Conservation (phyloP, 106 monocot genomes). For the Xerophyta viscosa region DNA sequence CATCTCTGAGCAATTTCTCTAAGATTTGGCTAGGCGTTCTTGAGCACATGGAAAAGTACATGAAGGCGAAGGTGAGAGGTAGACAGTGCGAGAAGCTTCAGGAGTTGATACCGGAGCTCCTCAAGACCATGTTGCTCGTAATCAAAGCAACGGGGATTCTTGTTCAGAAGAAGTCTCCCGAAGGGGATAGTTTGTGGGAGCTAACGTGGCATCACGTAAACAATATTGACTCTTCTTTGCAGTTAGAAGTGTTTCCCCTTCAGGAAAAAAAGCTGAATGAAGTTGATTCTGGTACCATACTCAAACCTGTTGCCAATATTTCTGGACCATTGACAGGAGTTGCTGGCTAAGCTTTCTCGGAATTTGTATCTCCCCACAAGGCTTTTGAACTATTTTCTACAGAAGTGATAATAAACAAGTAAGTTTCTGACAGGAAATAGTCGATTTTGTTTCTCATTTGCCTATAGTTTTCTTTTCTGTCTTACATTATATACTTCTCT, state of each 20-base stretch:
- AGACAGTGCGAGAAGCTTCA: conserved; percentile 67
- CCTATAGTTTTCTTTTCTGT: too few species aligned
- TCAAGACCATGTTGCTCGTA: conserved; percentile 62
- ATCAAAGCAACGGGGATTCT: conserved; percentile 61
- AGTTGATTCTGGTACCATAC: neutral
- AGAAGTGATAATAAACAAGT: too few species aligned
- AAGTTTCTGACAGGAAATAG: too few species aligned
- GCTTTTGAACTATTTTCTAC: too few species aligned
- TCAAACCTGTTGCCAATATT: neutral
- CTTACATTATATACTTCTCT: too few species aligned
- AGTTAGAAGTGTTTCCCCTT: conserved; percentile 40
- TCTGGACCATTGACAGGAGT: neutral
- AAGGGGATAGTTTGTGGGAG: conserved; percentile 55
- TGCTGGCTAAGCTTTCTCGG: neutral
- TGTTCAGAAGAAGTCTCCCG: conserved; percentile 41
- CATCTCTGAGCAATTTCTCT: conserved; percentile 30
- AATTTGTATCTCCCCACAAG: too few species aligned
- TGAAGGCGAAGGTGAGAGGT: conserved; percentile 62
- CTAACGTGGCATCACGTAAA: conserved; percentile 54
- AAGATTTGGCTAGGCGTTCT: conserved; percentile 64
- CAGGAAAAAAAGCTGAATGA: too few species aligned
- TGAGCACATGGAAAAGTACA: conserved; percentile 52
- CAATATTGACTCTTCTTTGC: conserved; percentile 46
- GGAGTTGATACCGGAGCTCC: conserved; percentile 58
- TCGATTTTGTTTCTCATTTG: too few species aligned